Evolutionary conservation across 2,329 filamentous ascomycete species (phyloP).

Genomic region (Epichloe glyceriae): DNA sequence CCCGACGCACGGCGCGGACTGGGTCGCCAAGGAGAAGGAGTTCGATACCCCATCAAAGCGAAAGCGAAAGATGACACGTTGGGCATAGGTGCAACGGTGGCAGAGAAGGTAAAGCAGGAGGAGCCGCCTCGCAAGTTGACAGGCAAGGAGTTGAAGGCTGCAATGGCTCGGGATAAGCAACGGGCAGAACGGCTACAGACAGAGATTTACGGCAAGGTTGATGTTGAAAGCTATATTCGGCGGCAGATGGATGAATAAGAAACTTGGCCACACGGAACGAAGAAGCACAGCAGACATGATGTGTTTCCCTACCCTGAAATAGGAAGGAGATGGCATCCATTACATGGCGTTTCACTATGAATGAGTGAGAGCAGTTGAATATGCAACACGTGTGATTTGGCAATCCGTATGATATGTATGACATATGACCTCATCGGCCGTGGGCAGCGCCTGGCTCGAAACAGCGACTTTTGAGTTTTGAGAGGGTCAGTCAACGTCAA

Average conservation of each 20-base stretch:
- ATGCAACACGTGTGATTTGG: no score
- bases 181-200: constrained; percentile 51
- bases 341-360: no score
- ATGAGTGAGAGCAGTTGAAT: no score
- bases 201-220: constrained; percentile 63
- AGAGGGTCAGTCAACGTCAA: no score
- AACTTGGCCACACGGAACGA: no score
- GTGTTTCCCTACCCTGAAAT: neutral
- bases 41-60: constrained; percentile 62
- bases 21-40: constrained; percentile 57
- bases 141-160: constrained; percentile 36
- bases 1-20: constrained; percentile 60
- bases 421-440: neutral
- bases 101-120: constrained; percentile 20
- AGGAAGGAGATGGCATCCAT: no score
- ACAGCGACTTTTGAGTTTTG: neutral
- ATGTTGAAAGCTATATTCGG: constrained; percentile 62
- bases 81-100: constrained; percentile 51
- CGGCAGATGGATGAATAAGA: constrained; percentile 14
- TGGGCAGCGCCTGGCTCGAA: neutral
- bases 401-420: neutral
- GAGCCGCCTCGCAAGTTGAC: constrained; percentile 45
- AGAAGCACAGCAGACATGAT: neutral
- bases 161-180: constrained; percentile 35
- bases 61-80: constrained; percentile 60